Conservation (phyloP, 352 stramenopile species). For the Lagenidium giganteum region DNA sequence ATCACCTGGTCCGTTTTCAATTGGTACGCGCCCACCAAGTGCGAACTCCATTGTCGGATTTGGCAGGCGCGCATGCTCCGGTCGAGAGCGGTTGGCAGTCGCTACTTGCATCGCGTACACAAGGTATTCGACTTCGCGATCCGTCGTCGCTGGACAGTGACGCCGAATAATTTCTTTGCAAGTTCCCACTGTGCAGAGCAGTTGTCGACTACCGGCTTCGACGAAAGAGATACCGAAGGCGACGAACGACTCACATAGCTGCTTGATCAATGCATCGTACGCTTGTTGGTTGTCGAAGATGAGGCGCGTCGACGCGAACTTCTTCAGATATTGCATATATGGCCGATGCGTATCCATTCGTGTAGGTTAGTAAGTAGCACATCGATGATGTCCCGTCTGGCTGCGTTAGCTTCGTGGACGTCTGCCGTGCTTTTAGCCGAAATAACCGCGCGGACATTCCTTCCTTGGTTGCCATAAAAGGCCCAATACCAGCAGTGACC, state of each 20-base stretch:
- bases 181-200: conserved; percentile 29
- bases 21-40: conserved; percentile 3
- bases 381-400: no score
- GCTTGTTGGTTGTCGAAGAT: conserved; percentile 68
- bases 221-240: conserved; percentile 16
- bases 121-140: conserved; percentile 37
- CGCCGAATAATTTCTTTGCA: conserved; percentile 39
- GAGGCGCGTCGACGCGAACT: conserved; percentile 50
- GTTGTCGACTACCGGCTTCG: conserved; percentile 9
- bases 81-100: no score
- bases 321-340: conserved; percentile 51
- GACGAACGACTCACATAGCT: conserved; percentile 45
- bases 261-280: conserved; percentile 56
- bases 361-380: no score
- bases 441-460: no score
- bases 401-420: no score
- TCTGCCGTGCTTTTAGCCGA: no score
- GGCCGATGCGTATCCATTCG: no score
- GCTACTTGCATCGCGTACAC: conserved; percentile 45
- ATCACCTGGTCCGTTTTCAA: not conserved
- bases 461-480: no score
- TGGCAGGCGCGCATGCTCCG: no score
- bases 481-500: no score
- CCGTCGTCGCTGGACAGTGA: conserved; percentile 23
- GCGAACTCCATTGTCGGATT: no score